Evolutionary conservation across 1,284 basidiomycete species (phyloP).

Genomic region (Heliocybe sulcata): DNA sequence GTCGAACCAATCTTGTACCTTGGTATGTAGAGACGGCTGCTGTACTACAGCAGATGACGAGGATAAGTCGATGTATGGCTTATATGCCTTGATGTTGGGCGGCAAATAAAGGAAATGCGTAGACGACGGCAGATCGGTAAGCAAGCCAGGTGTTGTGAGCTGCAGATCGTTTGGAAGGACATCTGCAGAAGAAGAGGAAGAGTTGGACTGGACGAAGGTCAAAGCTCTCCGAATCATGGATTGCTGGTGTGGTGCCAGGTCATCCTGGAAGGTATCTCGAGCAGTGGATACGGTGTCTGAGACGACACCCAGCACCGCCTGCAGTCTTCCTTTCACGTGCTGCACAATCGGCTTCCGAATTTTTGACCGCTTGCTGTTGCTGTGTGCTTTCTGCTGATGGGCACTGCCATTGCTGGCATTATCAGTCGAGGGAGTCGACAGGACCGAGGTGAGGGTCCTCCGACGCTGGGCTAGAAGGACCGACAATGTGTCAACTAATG

Average conservation of each 20-base stretch:
- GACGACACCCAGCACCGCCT: slow-evolving; percentile 44
- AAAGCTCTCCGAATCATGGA: slow-evolving; percentile 53
- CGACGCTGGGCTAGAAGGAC: slow-evolving; percentile 69
- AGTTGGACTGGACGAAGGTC: slow-evolving; percentile 50
- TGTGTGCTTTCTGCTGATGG: slow-evolving; percentile 14
- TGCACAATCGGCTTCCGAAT: slow-evolving; percentile 27
- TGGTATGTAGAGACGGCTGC: slow-evolving; percentile 32
- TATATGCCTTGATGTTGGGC: slow-evolving; percentile 53
- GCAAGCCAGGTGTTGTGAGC: slow-evolving; percentile 54
- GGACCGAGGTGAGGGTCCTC: slow-evolving; percentile 48
- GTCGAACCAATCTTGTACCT: slow-evolving; percentile 53
- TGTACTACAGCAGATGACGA: slow-evolving; percentile 46
- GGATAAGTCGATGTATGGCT: slow-evolving; percentile 63
- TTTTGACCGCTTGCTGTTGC: slow-evolving; percentile 26
- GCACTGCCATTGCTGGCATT: slow-evolving; percentile 9
- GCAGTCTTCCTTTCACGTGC: slow-evolving; percentile 44
- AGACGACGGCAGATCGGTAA: slow-evolving; percentile 63
- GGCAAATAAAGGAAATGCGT: slow-evolving; percentile 65
- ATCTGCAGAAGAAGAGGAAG: slow-evolving; percentile 13
- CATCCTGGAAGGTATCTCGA: slow-evolving; percentile 43
- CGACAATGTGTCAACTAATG: slow-evolving; percentile 63
- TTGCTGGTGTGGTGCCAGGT: slow-evolving; percentile 10
- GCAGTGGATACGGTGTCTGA: slow-evolving; percentile 47
- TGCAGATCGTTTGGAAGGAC: slow-evolving; percentile 46
- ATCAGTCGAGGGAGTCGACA: slow-evolving; percentile 20